Evolutionary conservation across 148 eudicot genomes (phyloP), one percentile per base, ranked within the genome.

Genomic region (Camellia lanceoleosa): DNA sequence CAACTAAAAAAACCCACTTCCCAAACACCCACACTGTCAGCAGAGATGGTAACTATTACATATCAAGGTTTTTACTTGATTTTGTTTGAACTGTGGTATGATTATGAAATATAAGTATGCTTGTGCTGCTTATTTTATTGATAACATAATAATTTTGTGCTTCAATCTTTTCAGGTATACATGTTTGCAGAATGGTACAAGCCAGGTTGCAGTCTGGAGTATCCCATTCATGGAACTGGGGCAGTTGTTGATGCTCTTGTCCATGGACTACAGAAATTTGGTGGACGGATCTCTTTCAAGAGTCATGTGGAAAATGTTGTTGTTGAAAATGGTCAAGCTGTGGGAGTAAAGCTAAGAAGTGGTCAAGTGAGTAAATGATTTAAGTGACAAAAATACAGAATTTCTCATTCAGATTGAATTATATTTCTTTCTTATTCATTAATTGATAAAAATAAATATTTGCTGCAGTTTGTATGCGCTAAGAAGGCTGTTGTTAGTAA

Each of bases 181-280:
- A 96, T 96, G 99, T 93, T 96, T 85, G 92, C 99, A 14, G 99
- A 96, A 88, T 96, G 99, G 99, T 96, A 96, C 88, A 96, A 96
- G 85, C 98, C 99, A 64, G 97, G 97, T 64, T 90, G 97, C 82
- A 82, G 78, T 79, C 89, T 96, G 49, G 99, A 96, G 84, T 96
- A 96, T 85, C 99, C 99, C 80, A 80, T 96, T 78, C 93, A 91
- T 52, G 99, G 99, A 85, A 93, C 84, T 79, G 99, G 98, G 65
- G 99, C 93, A 68, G 51, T 96, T 74, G 87, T 96, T 68, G 97
- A 92, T 83, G 97, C 98, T 78, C 92, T 96, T 73, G 97, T 96
- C 61, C 89, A 92, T 74, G 99, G 99, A 64, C 76, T 93, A 78
- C 84, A 88, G 85, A 96, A 93, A 83, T 93, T 89, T 83, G 94